These are phyloP conservation scores for Epichloe scottii DNA, from an alignment of 2,329 filamentous ascomycete species.

Conservation along the genomic window DNA sequence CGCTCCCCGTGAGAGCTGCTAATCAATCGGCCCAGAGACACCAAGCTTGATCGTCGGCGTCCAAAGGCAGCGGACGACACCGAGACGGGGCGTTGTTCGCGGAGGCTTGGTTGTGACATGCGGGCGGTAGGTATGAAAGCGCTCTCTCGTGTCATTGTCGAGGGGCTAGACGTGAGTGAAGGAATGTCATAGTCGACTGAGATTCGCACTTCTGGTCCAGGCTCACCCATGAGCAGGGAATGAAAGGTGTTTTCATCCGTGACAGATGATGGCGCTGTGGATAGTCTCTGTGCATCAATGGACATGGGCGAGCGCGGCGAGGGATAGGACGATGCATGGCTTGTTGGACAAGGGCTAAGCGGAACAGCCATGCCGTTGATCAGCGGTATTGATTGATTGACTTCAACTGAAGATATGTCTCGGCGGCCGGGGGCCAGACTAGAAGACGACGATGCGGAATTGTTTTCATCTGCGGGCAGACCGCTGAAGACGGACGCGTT, in stretches of 20 bases:
- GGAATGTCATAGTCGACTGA: constrained; percentile 60
- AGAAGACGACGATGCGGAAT: constrained; percentile 33
- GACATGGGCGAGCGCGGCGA: constrained; percentile 58
- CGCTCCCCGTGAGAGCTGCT: constrained; percentile 62
- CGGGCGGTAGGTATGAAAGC: constrained; percentile 32
- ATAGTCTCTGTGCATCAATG: constrained; percentile 59
- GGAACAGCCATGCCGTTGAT: constrained; percentile 33
- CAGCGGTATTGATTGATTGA: constrained; percentile 29
- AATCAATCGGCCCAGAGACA: constrained; percentile 64
- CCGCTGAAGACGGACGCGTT: constrained; percentile 23
- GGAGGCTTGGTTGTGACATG: constrained; percentile 34
- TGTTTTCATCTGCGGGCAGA: constrained; percentile 21
- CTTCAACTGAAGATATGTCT: constrained; percentile 39
- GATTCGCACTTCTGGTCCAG: constrained; percentile 57
- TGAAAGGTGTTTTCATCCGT: constrained; percentile 60
- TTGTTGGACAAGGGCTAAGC: constrained; percentile 53
- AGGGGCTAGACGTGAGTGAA: constrained; percentile 62
- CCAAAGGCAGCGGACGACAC: constrained; percentile 51
- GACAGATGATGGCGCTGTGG: constrained; percentile 62
- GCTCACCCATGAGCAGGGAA: constrained; percentile 60
- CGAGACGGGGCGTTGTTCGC: constrained; percentile 48
- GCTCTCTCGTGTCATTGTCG: constrained; percentile 63
- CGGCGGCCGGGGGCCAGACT: constrained; percentile 27
- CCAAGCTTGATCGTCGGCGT: constrained; percentile 62
- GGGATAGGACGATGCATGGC: constrained; percentile 46